These are phyloP conservation scores for Yamadazyma paraphyllophila DNA, from an alignment of 805 yeast genomes.

Conservation along the genomic window DNA sequence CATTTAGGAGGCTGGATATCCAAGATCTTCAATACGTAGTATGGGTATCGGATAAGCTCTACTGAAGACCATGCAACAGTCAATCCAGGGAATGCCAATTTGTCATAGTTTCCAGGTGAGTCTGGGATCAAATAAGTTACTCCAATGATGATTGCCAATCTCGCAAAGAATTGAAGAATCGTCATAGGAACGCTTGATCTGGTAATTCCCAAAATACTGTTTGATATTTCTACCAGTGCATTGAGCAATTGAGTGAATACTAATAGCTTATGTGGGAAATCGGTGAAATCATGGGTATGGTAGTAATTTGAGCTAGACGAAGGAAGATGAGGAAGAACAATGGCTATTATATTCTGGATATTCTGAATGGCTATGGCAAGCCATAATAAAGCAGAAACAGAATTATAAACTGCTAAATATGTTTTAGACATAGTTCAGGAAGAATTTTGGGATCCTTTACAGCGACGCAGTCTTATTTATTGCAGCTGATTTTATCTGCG, in stretches of 20 bases:
- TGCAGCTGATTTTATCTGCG: no score
- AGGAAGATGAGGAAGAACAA: slow-evolving; percentile 1
- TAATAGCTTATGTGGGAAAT: slow-evolving; percentile 29
- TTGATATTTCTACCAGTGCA: slow-evolving; percentile 23
- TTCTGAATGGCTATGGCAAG: slow-evolving; percentile 9
- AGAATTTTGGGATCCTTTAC: no score
- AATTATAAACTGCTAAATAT: slow-evolving; percentile 16
- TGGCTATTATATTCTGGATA: neutral
- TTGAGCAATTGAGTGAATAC: slow-evolving; percentile 25
- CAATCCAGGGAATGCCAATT: slow-evolving; percentile 19
- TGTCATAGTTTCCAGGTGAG: slow-evolving; percentile 26
- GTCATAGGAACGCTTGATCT: slow-evolving; percentile 26
- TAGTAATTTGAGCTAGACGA: neutral
- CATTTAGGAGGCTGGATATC: slow-evolving; percentile 15
- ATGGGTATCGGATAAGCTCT: slow-evolving; percentile 30
- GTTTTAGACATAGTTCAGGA: neutral
- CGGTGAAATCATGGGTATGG: slow-evolving; percentile 9
- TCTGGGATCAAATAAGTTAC: slow-evolving; percentile 26
- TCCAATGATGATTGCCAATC: slow-evolving; percentile 28
- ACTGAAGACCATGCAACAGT: slow-evolving; percentile 29
- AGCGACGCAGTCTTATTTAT: no score
- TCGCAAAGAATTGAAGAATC: slow-evolving; percentile 28
- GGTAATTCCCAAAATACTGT: slow-evolving; percentile 26
- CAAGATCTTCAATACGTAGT: slow-evolving; percentile 21
- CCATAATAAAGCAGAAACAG: slow-evolving; percentile 19